These are phyloP conservation scores for Borealophlyctis nickersoniae DNA, from an alignment of 192 early-diverging fungal species.

Conservation along the genomic window DNA sequence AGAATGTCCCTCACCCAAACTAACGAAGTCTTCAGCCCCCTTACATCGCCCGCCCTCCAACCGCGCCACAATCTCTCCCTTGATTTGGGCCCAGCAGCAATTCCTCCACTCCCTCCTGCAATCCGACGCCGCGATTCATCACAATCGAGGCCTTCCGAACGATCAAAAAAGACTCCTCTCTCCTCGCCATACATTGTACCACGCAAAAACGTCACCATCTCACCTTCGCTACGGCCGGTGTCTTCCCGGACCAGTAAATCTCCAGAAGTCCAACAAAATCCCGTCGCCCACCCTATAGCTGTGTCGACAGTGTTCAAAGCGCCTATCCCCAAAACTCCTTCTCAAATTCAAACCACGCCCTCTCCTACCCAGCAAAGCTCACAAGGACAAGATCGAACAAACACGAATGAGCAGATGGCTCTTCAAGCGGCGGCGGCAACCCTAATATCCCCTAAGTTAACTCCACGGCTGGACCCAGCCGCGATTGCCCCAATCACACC, in stretches of 20 bases:
- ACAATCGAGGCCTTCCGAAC: constrained; percentile 5
- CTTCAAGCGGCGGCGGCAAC: constrained; percentile 13
- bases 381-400: too few species aligned
- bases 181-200: constrained; percentile 34
- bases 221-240: constrained; percentile 11
- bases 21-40: constrained; percentile 53
- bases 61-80: constrained; percentile 3
- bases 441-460: constrained; percentile 14
- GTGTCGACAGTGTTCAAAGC: constrained; percentile 15
- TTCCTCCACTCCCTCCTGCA: background rate
- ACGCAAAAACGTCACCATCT: constrained; percentile 1
- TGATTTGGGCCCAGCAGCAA: constrained; percentile 2
- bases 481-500: constrained; percentile 63
- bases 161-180: constrained; percentile 29
- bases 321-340: constrained; percentile 3
- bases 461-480: constrained; percentile 21
- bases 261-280: constrained; percentile 2
- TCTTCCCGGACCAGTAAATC: constrained; percentile 14
- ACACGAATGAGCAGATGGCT: too few species aligned
- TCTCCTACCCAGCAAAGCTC: too few species aligned
- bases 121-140: background rate
- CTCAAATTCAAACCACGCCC: too few species aligned
- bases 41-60: constrained; percentile 62
- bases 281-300: constrained; percentile 1
- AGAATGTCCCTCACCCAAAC: constrained; percentile 25